Evolutionary conservation across 2,329 filamentous ascomycete genomes (phyloP), one percentile per base, ranked within the genome.

Genomic region (Trichoderma brevicompactum): DNA sequence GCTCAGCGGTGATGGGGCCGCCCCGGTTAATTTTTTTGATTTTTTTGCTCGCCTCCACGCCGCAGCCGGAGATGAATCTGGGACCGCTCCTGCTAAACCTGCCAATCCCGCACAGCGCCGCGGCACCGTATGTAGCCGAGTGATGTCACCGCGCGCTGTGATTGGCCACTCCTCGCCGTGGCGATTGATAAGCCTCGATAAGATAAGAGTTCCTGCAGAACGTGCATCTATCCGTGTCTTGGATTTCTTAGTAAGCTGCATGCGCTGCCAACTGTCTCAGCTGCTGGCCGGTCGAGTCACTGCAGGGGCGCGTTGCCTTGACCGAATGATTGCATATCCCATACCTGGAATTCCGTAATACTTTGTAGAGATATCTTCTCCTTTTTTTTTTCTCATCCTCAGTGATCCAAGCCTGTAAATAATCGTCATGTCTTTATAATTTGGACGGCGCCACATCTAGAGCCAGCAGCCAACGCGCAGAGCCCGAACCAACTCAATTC

Each of bases 11-110:
- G 23, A 28, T 28, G 23, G 23, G 23, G 23, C 23, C 23, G 23
- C 23, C 23, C 23, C 23, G 23, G 23, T 28, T 28, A 28, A 28
- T 34, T 46, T 23, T 60, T 19, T 19, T 46, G 28, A 49, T 48
- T 55, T 48, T 32, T 32, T 19, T 15, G 17, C 34, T 50, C 52
- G 53, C 44, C 62, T 64, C 52, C 53, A 36, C 54, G 63, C 56
- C 64, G 58, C 44, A 40, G 64, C 56, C 56, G 58, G 58, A 64
- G 59, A 63, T 63, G 58, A 66, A 63, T 65, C 40, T 58, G 46
- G 49, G 19, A 28, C 52, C 28, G 44, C 50, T 9, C 43, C 43
- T 60, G 41, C 40, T 32, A 60, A 38, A 8, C 43, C 43, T 60
- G 41, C 40, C 44, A 60, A 38, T 48, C 46, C 40, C 19, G 46